Evolutionary conservation across 495 filamentous ascomycete species (phyloP).

Genomic region (Tuber calosporum): DNA sequence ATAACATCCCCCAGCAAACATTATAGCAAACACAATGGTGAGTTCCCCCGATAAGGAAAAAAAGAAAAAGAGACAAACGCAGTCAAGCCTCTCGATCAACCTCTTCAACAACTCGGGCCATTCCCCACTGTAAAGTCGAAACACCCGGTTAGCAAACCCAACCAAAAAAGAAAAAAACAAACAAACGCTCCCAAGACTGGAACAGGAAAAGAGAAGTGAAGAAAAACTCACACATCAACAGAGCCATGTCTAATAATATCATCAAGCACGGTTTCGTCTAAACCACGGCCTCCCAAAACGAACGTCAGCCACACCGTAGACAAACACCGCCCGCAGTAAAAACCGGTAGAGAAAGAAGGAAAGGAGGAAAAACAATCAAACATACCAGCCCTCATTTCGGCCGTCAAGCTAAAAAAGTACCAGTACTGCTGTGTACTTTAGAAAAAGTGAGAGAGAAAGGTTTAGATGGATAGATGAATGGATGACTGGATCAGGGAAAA

Average conservation of each 20-base stretch:
- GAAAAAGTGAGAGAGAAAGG: neutral
- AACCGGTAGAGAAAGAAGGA: neutral
- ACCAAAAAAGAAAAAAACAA: neutral
- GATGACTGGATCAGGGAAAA: neutral
- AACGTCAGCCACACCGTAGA: neutral
- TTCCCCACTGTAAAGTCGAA: conserved; percentile 16
- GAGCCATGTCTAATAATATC: conserved; percentile 38
- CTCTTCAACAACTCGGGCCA: conserved; percentile 39
- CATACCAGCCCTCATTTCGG: conserved; percentile 1
- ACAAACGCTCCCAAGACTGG: neutral
- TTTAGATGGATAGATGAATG: neutral
- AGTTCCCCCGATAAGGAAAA: neutral
- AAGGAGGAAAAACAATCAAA: neutral
- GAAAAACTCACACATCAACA: conserved; percentile 29
- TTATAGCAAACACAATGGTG: neutral
- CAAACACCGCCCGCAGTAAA: neutral
- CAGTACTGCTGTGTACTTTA: neutral
- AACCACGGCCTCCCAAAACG: neutral
- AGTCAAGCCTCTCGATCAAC: conserved; percentile 34
- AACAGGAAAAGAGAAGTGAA: neutral
- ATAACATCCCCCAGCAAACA: neutral
- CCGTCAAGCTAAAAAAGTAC: neutral
- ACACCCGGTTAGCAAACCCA: conserved; percentile 7
- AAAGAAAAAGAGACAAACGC: conserved; percentile 15
- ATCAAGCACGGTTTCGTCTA: conserved; percentile 35